These are phyloP conservation scores for Colletotrichum ledebouriae DNA, from an alignment of 2,329 filamentous ascomycete species.

Conservation along the genomic window DNA sequence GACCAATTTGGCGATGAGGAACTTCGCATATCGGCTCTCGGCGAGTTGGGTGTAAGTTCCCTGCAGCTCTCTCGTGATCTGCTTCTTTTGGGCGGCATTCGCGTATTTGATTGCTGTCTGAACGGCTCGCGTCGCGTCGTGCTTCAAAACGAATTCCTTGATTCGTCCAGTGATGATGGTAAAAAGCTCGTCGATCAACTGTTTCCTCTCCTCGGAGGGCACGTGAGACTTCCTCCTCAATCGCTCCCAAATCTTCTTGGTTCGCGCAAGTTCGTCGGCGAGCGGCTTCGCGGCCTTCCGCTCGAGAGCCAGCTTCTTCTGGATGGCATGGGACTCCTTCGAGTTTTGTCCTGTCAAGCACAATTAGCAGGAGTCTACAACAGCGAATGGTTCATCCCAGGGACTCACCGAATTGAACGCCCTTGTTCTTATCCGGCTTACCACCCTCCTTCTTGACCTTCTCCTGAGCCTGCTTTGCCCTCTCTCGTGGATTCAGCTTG, in stretches of 20 bases:
- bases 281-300: slow-evolving; percentile 94
- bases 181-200: slow-evolving; percentile 90
- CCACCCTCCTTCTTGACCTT: slow-evolving; percentile 48
- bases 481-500: slow-evolving; percentile 51
- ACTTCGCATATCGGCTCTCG: slow-evolving; percentile 97
- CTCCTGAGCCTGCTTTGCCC: slow-evolving; percentile 51
- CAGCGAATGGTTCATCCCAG: neutral
- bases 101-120: slow-evolving; percentile 98
- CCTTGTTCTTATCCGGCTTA: slow-evolving; percentile 53
- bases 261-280: slow-evolving; percentile 87
- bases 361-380: slow-evolving; percentile 8
- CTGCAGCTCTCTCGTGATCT: slow-evolving; percentile 88
- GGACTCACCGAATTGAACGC: slow-evolving; percentile 57
- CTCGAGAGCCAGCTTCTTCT: slow-evolving; percentile 88
- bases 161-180: slow-evolving; percentile 90
- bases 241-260: slow-evolving; percentile 98
- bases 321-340: slow-evolving; percentile 91
- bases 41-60: slow-evolving; percentile 87
- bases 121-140: slow-evolving; percentile 95
- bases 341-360: slow-evolving; percentile 70
- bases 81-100: slow-evolving; percentile 83
- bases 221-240: slow-evolving; percentile 94
- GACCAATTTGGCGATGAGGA: slow-evolving; percentile 94
- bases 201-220: slow-evolving; percentile 86
- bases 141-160: slow-evolving; percentile 97